Conservation (phyloP, 2,329 filamentous ascomycete species). For the Fusarium longipes region DNA sequence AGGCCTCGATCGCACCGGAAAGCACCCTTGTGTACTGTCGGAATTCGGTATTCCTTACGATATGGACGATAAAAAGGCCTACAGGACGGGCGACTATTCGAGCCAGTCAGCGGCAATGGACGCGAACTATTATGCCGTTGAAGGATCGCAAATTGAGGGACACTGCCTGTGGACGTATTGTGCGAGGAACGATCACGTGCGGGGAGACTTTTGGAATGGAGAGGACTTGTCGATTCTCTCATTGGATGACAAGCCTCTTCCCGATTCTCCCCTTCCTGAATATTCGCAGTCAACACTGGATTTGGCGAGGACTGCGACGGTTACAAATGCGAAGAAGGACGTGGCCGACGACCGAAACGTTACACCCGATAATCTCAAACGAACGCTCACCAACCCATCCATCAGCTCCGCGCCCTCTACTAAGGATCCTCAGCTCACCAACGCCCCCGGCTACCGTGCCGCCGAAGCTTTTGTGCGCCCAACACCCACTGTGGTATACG, state of each 20-base stretch:
- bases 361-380: slow-evolving; percentile 80
- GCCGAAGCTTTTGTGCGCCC: slow-evolving; percentile 94
- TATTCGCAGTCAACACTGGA: slow-evolving; percentile 60
- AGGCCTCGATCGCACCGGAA: slow-evolving; percentile 87
- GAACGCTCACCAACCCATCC: slow-evolving; percentile 74
- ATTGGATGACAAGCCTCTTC: slow-evolving; percentile 77
- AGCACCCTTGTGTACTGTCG: slow-evolving; percentile 88
- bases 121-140: slow-evolving; percentile 93
- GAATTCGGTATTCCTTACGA: slow-evolving; percentile 99
- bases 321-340: slow-evolving; percentile 50
- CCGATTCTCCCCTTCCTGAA: slow-evolving; percentile 62
- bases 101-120: slow-evolving; percentile 94
- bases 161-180: slow-evolving; percentile 93
- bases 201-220: slow-evolving; percentile 97
- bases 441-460: slow-evolving; percentile 80
- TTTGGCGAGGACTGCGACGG: slow-evolving; percentile 41
- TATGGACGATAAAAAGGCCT: slow-evolving; percentile 97
- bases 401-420: slow-evolving; percentile 69
- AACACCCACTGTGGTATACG: slow-evolving; percentile 79
- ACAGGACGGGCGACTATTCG: slow-evolving; percentile 93
- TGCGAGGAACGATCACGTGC: slow-evolving; percentile 83
- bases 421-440: slow-evolving; percentile 67
- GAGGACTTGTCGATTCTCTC: slow-evolving; percentile 95
- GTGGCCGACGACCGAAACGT: slow-evolving; percentile 68
- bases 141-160: slow-evolving; percentile 84